Percentiles rank a stretch among this genome's conserved stretches.
These are phyloP conservation scores for Licmophora abbreviata DNA, from an alignment of 108 stramenopile species.

Conservation along the genomic window DNA sequence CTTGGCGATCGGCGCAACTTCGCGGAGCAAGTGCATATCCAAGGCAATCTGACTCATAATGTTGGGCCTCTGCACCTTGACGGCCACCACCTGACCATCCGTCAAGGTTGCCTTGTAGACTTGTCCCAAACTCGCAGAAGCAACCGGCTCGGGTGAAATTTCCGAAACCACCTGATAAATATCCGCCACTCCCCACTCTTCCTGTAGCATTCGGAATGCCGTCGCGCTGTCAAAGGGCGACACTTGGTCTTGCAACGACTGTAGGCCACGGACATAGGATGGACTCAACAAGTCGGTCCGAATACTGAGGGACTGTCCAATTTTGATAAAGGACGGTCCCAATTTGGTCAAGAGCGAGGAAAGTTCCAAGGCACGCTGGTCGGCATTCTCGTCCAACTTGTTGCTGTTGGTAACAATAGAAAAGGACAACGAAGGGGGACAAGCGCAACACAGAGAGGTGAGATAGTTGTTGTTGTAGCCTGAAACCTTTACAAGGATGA, in stretches of 20 bases:
- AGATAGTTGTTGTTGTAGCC: background rate
- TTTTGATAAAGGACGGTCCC: slow-evolving; percentile 83
- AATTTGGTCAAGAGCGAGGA: slow-evolving; percentile 52
- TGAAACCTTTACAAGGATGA: background rate
- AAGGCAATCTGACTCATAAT: slow-evolving; percentile 88
- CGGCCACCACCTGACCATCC: slow-evolving; percentile 63
- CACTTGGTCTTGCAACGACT: slow-evolving; percentile 85
- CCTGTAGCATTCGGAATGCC: slow-evolving; percentile 76
- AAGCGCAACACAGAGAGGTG: slow-evolving; percentile 1
- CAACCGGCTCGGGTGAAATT: slow-evolving; percentile 70
- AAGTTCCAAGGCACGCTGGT: slow-evolving; percentile 57
- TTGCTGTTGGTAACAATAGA: slow-evolving; percentile 7
- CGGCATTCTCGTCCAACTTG: slow-evolving; percentile 40
- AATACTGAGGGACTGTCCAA: slow-evolving; percentile 93
- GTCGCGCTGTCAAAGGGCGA: slow-evolving; percentile 70
- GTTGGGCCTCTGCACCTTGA: slow-evolving; percentile 94
- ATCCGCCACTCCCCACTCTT: slow-evolving; percentile 63
- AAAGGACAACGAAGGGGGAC: background rate
- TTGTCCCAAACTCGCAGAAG: slow-evolving; percentile 91
- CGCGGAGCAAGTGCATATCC: slow-evolving; percentile 92
- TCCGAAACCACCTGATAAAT: slow-evolving; percentile 54
- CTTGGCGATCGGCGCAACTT: slow-evolving; percentile 53
- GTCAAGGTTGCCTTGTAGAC: slow-evolving; percentile 72
- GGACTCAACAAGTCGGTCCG: slow-evolving; percentile 87
- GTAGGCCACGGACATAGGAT: slow-evolving; percentile 73